Evolutionary conservation across 2,329 filamentous ascomycete species (phyloP).

Genomic region (Epichloe uncinata): DNA sequence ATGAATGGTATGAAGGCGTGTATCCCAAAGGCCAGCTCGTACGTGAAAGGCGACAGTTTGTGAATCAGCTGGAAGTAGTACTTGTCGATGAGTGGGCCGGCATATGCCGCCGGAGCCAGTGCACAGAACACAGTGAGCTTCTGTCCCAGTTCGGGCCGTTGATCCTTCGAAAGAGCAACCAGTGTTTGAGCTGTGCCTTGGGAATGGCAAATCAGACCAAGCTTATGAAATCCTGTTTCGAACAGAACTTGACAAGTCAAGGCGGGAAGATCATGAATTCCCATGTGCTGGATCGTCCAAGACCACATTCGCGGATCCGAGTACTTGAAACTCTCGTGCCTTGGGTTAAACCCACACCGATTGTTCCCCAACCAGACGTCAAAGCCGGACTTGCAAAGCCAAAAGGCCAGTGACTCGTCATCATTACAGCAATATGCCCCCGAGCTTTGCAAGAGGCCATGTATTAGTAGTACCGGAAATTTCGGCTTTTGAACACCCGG

Average conservation of each 20-base stretch:
- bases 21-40: conserved; percentile 76
- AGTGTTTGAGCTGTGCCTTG: conserved; percentile 86
- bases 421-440: conserved; percentile 87
- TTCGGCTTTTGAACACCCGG: conserved; percentile 36
- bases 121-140: conserved; percentile 84
- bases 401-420: conserved; percentile 81
- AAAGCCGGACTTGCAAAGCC: conserved; percentile 80
- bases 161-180: conserved; percentile 78
- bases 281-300: conserved; percentile 94
- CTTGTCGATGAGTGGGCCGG: conserved; percentile 72
- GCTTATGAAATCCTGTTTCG: conserved; percentile 71
- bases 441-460: conserved; percentile 81
- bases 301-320: conserved; percentile 86
- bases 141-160: conserved; percentile 70
- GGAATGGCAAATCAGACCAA: conserved; percentile 75
- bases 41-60: conserved; percentile 60
- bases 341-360: conserved; percentile 70
- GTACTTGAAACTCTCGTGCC: conserved; percentile 57
- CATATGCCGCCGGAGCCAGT: conserved; percentile 80
- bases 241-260: conserved; percentile 65
- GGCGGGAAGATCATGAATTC: conserved; percentile 73
- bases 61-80: conserved; percentile 90
- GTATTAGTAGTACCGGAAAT: conserved; percentile 78
- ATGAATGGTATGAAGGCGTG: conserved; percentile 90
- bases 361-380: conserved; percentile 97